A percentile compares a stretch with the other conserved stretches of the same genome.
Evolutionary conservation across 768 basidiomycete species (phyloP).

Genomic region (Termitomyces sp.): DNA sequence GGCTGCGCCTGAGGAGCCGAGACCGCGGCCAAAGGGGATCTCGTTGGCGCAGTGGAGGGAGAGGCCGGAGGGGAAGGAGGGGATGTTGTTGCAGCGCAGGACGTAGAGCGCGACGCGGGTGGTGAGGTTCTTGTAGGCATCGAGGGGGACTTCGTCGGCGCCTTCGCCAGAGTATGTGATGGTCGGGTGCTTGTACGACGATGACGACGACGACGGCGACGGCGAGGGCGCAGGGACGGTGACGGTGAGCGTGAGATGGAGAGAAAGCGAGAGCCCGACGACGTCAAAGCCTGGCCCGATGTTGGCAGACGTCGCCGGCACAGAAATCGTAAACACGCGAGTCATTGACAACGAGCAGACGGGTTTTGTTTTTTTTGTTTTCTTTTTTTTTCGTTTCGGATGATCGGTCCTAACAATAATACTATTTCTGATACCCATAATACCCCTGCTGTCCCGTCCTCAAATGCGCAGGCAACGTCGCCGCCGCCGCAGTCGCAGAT

Average conservation of each 20-base stretch:
- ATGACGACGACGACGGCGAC: constrained; percentile 11
- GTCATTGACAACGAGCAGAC: constrained; percentile 9
- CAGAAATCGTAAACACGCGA: constrained; percentile 63
- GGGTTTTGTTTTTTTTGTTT: not conserved
- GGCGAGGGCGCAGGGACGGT: constrained; percentile 25
- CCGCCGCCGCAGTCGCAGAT: constrained; percentile 19
- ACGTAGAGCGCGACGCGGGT: constrained; percentile 98
- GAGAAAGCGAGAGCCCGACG: constrained; percentile 93
- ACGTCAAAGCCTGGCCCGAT: constrained; percentile 99
- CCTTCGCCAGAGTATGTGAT: constrained; percentile 89
- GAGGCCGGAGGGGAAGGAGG: constrained; percentile 74
- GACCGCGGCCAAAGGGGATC: constrained; percentile 96
- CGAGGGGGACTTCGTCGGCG: constrained; percentile 84
- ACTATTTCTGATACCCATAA: constrained; percentile 20
- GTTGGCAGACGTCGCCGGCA: constrained; percentile 98
- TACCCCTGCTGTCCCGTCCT: constrained; percentile 25
- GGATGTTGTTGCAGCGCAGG: constrained; percentile 81
- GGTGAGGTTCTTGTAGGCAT: constrained; percentile 94
- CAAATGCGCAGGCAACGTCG: constrained; percentile 31
- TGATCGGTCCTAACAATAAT: constrained; percentile 5
- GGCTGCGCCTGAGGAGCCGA: constrained; percentile 98
- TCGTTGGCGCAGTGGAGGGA: constrained; percentile 81
- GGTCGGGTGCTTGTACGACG: constrained; percentile 47
- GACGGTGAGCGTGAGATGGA: constrained; percentile 76
- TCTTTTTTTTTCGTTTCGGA: not conserved